A percentile compares a stretch with the other conserved stretches of the same genome.
These are phyloP conservation scores for Lepidium didymum DNA, from an alignment of 345 rosid species.

Conservation along the genomic window DNA sequence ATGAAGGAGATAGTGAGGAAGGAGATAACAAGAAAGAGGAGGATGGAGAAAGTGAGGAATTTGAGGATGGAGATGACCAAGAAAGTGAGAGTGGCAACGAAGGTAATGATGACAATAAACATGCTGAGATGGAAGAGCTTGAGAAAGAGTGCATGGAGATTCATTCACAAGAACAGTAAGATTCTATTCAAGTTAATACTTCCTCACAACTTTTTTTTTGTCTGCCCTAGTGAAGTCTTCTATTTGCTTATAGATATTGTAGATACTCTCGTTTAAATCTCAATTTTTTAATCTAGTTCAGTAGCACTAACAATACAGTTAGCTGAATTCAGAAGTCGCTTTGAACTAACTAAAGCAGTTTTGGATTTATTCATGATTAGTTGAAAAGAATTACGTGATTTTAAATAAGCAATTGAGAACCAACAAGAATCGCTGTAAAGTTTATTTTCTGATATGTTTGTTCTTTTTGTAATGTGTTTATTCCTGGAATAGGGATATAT, in stretches of 20 bases:
- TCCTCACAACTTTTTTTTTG: background rate
- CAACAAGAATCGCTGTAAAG: background rate
- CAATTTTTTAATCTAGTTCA: background rate
- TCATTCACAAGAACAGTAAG: conserved; percentile 69
- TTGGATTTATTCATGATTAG: background rate
- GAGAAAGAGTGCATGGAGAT: conserved; percentile 70
- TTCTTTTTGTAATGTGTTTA: background rate
- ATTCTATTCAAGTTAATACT: background rate
- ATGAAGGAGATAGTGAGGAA: conserved; percentile 10
- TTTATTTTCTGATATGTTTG: background rate
- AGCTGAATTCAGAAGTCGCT: background rate
- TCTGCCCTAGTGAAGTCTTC: background rate
- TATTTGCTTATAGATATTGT: background rate
- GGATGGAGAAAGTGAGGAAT: conserved; percentile 24
- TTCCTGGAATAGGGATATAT: conserved; percentile 40
- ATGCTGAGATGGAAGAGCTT: conserved; percentile 74
- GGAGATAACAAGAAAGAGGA: conserved; percentile 19
- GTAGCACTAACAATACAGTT: background rate
- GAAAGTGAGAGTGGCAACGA: conserved; percentile 42
- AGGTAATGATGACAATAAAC: conserved; percentile 19
- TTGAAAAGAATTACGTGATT: background rate
- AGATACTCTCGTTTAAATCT: background rate
- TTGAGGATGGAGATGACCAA: conserved; percentile 53
- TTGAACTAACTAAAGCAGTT: background rate
- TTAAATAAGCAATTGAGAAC: background rate